phyloP scores from a whole-genome alignment of 192 early-diverging fungal species.

The Diversispora eburnea region DNA sequence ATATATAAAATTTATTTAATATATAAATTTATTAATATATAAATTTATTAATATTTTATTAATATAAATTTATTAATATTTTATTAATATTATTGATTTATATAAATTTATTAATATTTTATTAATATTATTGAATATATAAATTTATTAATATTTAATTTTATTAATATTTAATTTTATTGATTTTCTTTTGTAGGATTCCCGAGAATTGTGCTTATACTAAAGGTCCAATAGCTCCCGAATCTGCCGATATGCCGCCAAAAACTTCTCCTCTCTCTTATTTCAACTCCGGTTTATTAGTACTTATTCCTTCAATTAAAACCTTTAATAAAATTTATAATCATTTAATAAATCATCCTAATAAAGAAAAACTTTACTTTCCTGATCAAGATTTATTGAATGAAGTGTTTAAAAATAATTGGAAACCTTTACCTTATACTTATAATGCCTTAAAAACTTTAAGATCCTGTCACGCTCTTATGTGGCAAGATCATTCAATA shows the following conservation, averaged over 20 bases:
- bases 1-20: not conserved
- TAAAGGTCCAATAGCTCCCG: constrained; percentile 14
- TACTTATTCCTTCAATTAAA: constrained; percentile 34
- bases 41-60: not conserved
- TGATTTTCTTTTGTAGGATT: constrained; percentile 25
- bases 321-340: constrained; percentile 34
- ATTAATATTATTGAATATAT: constrained; percentile 7
- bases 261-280: constrained; percentile 27
- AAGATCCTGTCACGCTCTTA: constrained; percentile 30
- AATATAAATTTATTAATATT: not conserved
- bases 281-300: constrained; percentile 51
- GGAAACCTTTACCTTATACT: constrained; percentile 42
- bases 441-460: constrained; percentile 54
- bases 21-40: not conserved
- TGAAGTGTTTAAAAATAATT: constrained; percentile 39
- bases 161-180: constrained; percentile 20
- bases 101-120: constrained; percentile 14
- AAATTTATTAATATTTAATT: not conserved
- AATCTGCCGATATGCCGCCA: constrained; percentile 16
- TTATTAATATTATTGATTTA: not conserved
- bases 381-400: constrained; percentile 55
- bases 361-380: constrained; percentile 36
- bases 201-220: constrained; percentile 43
- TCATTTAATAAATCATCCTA: constrained; percentile 17
- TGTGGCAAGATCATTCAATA: constrained; percentile 37